phyloP scores from a whole-genome alignment of 2,329 filamentous ascomycete species.

The Sclerotinia nivalis region DNA sequence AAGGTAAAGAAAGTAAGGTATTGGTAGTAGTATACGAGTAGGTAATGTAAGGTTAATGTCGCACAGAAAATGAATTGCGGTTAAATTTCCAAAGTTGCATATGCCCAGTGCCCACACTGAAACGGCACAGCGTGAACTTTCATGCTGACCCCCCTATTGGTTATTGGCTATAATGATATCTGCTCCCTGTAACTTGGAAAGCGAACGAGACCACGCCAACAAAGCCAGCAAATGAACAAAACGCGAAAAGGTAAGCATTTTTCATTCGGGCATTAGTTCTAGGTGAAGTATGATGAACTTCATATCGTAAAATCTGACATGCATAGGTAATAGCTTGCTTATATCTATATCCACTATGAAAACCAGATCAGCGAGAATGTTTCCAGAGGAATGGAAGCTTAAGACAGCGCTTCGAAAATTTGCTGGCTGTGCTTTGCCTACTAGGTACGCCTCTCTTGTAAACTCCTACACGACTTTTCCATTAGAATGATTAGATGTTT shows the following conservation, averaged over 20 bases:
- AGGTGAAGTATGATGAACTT: not conserved
- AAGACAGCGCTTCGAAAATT: not conserved
- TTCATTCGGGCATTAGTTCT: conserved; percentile 1
- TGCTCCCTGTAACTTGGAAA: conserved; percentile 20
- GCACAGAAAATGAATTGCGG: conserved; percentile 12
- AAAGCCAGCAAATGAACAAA: conserved; percentile 17
- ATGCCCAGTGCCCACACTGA: conserved; percentile 6
- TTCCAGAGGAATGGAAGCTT: not conserved
- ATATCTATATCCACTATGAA: conserved; percentile 4
- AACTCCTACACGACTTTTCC: not conserved
- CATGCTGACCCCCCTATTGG: conserved; percentile 20
- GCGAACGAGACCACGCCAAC: conserved; percentile 18
- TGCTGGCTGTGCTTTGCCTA: not conserved
- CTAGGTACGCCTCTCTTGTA: not conserved
- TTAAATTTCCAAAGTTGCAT: conserved; percentile 11
- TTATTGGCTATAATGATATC: conserved; percentile 14
- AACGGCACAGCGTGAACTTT: conserved; percentile 24
- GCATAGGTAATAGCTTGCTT: not conserved
- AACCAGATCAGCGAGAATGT: not conserved
- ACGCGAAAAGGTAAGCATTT: conserved; percentile 13
- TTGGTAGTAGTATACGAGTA: not conserved
- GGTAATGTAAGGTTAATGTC: conserved; percentile 11
- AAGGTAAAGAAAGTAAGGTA: not conserved
- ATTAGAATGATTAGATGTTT: not conserved
- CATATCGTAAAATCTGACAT: conserved; percentile 18